Base-by-base conservation (phyloP, 331 rosid species). In the Pyracantha coccinea region DNA sequence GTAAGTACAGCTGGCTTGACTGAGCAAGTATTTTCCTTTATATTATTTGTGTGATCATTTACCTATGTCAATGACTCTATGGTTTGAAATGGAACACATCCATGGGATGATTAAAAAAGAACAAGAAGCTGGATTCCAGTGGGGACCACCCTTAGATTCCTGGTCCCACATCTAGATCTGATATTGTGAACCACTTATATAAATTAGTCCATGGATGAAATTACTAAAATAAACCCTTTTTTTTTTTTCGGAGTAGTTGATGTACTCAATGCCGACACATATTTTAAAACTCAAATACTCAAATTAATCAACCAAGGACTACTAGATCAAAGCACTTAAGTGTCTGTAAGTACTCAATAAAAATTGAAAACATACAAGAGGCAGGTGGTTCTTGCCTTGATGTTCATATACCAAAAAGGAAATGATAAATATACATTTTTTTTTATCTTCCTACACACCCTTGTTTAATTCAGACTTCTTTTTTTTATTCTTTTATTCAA, bases 1-100 rank as follows among this genome's bases (percentile, higher is more conserved):
- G 99, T 94, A 88, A 94, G 99, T 92, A 72, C 83, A 59, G 12
- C 57, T 77, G 8, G 53, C 72, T 74, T 66, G 69, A 8, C 44
- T 69, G 57, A 67, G 77, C 62, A 65, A 72, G 59, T 73, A 25
- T 3, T 73, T 59, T 59, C 57, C 44, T 71, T 75, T 68, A 66
- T 71, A 69, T 45, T 29, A 33, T 45, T 70, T 71, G 23, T 59
- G 8, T 28, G 47, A 41, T 38, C 45, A 38, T 38, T n/a, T 6
- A n/a, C 69, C 25, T 4, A 11, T 68, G 32, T 21, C 20, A 4
- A 53, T 14, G 31, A 11, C 9, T 53, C n/a, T 53, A 0, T 4
- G 58, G 23, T 16, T 55, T 21, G 6, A 57, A 27, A 59, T 13
- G 16, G 55, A 68, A 44, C 33, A 53, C 59, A 70, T 24, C 32